Conservation (phyloP, 2,329 filamentous ascomycete species). For the Colletotrichum coccodes region DNA sequence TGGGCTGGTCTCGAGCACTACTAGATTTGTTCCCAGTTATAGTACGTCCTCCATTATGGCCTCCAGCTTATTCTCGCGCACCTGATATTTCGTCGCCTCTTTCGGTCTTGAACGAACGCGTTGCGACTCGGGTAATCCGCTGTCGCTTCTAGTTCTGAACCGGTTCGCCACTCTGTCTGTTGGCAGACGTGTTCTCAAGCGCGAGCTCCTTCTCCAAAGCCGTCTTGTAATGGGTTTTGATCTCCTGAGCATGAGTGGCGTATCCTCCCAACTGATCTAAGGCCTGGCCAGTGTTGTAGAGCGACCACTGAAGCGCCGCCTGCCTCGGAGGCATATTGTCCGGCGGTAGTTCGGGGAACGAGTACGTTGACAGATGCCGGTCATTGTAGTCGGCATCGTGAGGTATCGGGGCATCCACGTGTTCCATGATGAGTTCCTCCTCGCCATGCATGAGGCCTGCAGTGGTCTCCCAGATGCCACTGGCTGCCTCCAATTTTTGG, state of each 20-base stretch:
- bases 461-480: conserved; percentile 2
- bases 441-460: conserved; percentile 3
- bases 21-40: not conserved
- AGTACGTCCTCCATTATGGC: not conserved
- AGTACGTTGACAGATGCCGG: conserved; percentile 15
- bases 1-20: not conserved
- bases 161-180: not conserved
- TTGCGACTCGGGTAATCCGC: not conserved
- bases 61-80: not conserved
- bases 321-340: not conserved
- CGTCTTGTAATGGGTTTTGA: conserved; percentile 33
- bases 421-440: conserved; percentile 2
- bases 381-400: conserved; percentile 4
- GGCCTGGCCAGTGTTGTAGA: conserved; percentile 34
- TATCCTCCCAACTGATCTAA: conserved; percentile 35
- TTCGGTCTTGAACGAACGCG: not conserved
- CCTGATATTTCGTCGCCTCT: not conserved
- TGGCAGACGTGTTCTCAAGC: not conserved
- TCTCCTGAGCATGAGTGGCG: conserved; percentile 35
- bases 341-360: conserved; percentile 6
- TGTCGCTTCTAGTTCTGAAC: not conserved
- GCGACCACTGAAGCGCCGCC: conserved; percentile 32
- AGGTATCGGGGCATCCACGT: conserved; percentile 14
- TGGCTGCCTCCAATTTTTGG: conserved; percentile 16
- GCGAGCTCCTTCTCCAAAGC: conserved; percentile 38